Base-by-base conservation (phyloP, 169 alveolate species). In the Hammondia hammondi region DNA sequence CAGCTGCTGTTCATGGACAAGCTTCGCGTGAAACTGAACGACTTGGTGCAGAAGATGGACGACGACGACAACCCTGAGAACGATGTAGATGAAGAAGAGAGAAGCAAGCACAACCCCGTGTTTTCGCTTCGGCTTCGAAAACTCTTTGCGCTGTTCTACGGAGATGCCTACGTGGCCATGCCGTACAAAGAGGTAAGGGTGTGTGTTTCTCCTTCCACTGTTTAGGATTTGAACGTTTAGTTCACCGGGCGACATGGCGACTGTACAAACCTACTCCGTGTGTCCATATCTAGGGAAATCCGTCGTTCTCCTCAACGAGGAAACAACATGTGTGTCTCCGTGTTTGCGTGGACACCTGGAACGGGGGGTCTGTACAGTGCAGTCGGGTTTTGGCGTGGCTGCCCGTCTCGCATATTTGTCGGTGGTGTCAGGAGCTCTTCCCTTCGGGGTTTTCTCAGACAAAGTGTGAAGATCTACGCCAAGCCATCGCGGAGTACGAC, bases 41-140 rank as follows among this genome's bases (percentile, higher is more conserved):
- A 82, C 35, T 43, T 45, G 32, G 37, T 82, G 24, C 24, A 43
- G 90, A 82, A 82, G 70, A 21, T 82, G 43, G 71, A 46, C 35
- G 90, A 82, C 71, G 90, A 82, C 90, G 90, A 39, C 45, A 39
- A 43, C 24, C 90, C 90, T 9, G 90, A 82, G 24, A 82, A 82
- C 35, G 90, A 48, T 37, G 70, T 82, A 29, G 90, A 82, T 12
- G 90, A 82, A n/a, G 90, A 39, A 21, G 90, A 82, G 19, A 35
- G 70, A 48, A 82, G 90, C 90, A 82, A 46, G 43, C 37, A 39
- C 35, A 46, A 82, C 29, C 90, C 90, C 17, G 43, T 82, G 37
- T 82, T 82, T 52, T 35, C 52, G 37, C 70, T 82, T 35, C 90
- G 90, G 14, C 70, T 82, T 43, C 90, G 27, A 52, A 14, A 35